Percentiles rank a stretch among this genome's conserved stretches.
Conservation (phyloP, 1,284 basidiomycete species). For the Porodaedalea pini region DNA sequence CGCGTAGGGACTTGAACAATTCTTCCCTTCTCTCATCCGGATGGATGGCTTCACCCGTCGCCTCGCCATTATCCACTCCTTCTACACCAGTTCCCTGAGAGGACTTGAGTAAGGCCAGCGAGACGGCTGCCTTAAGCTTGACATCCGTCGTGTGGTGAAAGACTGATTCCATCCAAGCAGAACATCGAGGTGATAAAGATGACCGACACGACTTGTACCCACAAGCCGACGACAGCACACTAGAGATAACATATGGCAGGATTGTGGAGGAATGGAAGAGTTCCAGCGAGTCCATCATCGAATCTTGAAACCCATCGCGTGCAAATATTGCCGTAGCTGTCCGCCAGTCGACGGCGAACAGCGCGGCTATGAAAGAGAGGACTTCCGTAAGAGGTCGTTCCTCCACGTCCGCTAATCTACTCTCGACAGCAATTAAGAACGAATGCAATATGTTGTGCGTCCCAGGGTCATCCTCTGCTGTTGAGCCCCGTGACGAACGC, state of each 20-base stretch:
- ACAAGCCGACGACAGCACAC: conserved; percentile 67
- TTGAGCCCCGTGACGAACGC: conserved; percentile 30
- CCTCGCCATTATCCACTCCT: conserved; percentile 29
- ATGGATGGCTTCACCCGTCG: conserved; percentile 42
- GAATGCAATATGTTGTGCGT: conserved; percentile 45
- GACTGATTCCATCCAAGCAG: conserved; percentile 59
- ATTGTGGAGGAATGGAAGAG: conserved; percentile 44
- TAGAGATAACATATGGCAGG: conserved; percentile 56
- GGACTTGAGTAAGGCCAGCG: conserved; percentile 76
- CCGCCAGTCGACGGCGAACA: conserved; percentile 74
- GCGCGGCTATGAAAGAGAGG: conserved; percentile 60
- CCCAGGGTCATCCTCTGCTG: conserved; percentile 39
- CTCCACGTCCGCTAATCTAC: conserved; percentile 50
- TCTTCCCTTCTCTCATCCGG: conserved; percentile 50
- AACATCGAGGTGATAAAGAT: conserved; percentile 50
- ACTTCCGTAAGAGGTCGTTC: conserved; percentile 49
- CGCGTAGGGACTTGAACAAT: conserved; percentile 31
- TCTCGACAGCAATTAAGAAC: conserved; percentile 46
- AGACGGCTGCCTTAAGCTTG: conserved; percentile 56
- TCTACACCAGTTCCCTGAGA: conserved; percentile 48
- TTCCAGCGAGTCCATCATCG: conserved; percentile 62
- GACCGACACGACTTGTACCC: conserved; percentile 70
- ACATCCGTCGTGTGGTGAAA: conserved; percentile 46
- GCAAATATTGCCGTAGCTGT: conserved; percentile 59
- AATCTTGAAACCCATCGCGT: conserved; percentile 57